phyloP scores from a whole-genome alignment of 179 eudicot species.

The Patellifolia procumbens region DNA sequence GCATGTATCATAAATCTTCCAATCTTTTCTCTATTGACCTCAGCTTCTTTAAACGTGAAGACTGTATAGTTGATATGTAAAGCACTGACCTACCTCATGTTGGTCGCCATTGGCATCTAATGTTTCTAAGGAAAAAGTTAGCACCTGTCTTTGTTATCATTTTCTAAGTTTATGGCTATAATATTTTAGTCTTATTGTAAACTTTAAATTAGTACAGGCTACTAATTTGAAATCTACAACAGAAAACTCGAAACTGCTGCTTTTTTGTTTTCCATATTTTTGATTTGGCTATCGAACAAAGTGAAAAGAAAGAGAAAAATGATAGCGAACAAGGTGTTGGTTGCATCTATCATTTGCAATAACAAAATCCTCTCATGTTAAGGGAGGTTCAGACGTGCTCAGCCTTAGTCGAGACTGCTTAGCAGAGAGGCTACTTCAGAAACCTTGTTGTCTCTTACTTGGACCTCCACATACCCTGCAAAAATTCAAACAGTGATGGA shows the following conservation, averaged over 20 bases:
- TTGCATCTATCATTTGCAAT: not conserved
- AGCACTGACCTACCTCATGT: constrained; percentile 1
- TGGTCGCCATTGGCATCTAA: constrained; percentile 1
- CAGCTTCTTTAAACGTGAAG: constrained; percentile 23
- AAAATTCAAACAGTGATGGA: not conserved
- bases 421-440: not conserved
- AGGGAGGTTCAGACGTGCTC: not conserved
- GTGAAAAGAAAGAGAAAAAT: too few relatives aligned
- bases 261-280: too few relatives aligned
- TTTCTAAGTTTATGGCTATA: too few relatives aligned
- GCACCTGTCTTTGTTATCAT: too few relatives aligned
- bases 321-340: too few relatives aligned
- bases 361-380: too few relatives aligned
- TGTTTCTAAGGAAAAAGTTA: not conserved
- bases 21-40: not conserved
- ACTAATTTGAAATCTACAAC: too few relatives aligned
- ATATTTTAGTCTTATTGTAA: too few relatives aligned
- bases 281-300: too few relatives aligned
- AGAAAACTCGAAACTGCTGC: too few relatives aligned
- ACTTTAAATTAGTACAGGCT: too few relatives aligned
- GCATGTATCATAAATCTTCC: not conserved
- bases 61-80: not conserved
- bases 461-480: not conserved
- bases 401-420: not conserved
- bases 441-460: not conserved